A percentile compares a stretch with the other conserved stretches of the same genome.
Evolutionary conservation across 2,329 filamentous ascomycete genomes (phyloP).

Genomic region (Botryotinia convoluta): DNA sequence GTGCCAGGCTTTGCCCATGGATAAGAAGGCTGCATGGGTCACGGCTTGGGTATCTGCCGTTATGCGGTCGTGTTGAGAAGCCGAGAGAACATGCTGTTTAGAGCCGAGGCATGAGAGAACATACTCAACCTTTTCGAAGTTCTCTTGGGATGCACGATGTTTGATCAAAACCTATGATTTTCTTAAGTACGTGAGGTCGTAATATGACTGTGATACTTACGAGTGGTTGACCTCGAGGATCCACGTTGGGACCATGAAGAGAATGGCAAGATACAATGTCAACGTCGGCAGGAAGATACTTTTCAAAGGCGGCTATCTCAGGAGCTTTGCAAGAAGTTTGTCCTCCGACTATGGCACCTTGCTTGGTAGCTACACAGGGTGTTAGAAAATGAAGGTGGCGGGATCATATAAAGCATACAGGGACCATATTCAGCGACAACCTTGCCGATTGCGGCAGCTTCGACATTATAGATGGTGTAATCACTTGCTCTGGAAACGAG

Average conservation of each 20-base stretch:
- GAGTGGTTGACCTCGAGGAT: slow-evolving; percentile 83
- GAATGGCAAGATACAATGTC: slow-evolving; percentile 96
- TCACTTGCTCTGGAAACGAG: slow-evolving; percentile 94
- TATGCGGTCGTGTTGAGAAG: slow-evolving; percentile 88
- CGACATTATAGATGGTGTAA: slow-evolving; percentile 98
- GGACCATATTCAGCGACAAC: slow-evolving; percentile 89
- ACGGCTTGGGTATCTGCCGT: slow-evolving; percentile 98
- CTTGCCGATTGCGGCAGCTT: slow-evolving; percentile 83
- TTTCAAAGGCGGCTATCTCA: slow-evolving; percentile 90
- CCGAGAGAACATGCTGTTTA: slow-evolving; percentile 83
- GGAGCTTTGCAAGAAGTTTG: slow-evolving; percentile 98
- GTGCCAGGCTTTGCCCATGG: slow-evolving; percentile 97
- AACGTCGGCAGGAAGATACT: slow-evolving; percentile 81
- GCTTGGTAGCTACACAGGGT: slow-evolving; percentile 71
- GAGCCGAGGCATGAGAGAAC: slow-evolving; percentile 82
- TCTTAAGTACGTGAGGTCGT: slow-evolving; percentile 7
- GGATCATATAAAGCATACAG: slow-evolving; percentile 59
- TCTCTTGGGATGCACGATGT: slow-evolving; percentile 78
- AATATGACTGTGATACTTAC: slow-evolving; percentile 45
- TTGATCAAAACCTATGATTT: slow-evolving; percentile 69
- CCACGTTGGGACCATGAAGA: slow-evolving; percentile 87
- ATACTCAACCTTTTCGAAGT: slow-evolving; percentile 73
- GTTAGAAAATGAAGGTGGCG: slow-evolving; percentile 25
- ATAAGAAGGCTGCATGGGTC: slow-evolving; percentile 93
- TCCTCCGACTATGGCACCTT: slow-evolving; percentile 91